Conservation (phyloP, 305 asterid genomes). For the Withania somnifera region DNA sequence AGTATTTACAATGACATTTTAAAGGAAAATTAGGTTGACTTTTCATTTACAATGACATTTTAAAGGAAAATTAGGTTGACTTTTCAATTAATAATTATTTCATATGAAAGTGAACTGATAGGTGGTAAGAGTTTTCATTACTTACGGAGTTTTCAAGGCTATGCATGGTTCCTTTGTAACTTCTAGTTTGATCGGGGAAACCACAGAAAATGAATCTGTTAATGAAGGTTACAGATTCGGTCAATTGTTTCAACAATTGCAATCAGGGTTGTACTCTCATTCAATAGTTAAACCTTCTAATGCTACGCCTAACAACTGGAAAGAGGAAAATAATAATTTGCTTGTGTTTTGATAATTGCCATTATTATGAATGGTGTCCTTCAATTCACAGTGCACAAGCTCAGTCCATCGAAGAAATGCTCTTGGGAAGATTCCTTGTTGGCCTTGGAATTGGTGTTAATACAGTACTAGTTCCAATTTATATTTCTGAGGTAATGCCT, state of each 20-base stretch:
- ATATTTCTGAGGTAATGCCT: constrained; percentile 65
- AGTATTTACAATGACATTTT: background rate
- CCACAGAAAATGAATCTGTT: too few relatives aligned
- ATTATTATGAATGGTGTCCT: constrained; percentile 7
- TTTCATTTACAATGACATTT: background rate
- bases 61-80: background rate
- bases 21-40: background rate
- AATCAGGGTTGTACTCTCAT: background rate
- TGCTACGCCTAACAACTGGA: background rate
- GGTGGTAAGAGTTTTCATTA: background rate
- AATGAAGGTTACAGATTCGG: too few relatives aligned
- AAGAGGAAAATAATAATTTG: background rate
- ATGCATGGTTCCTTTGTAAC: background rate
- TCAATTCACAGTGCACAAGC: constrained; percentile 75
- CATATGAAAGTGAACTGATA: background rate
- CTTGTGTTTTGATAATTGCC: background rate
- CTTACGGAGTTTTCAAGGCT: background rate
- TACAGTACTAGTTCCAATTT: constrained; percentile 82
- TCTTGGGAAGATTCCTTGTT: constrained; percentile 75
- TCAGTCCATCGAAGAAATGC: constrained; percentile 62
- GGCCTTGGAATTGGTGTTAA: constrained; percentile 92
- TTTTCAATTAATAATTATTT: background rate
- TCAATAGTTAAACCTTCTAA: background rate
- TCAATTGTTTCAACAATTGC: too few relatives aligned
- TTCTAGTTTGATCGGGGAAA: too few relatives aligned